phyloP scores from a whole-genome alignment of 805 yeast species.

The Maudiozyma serrabonitensis region DNA sequence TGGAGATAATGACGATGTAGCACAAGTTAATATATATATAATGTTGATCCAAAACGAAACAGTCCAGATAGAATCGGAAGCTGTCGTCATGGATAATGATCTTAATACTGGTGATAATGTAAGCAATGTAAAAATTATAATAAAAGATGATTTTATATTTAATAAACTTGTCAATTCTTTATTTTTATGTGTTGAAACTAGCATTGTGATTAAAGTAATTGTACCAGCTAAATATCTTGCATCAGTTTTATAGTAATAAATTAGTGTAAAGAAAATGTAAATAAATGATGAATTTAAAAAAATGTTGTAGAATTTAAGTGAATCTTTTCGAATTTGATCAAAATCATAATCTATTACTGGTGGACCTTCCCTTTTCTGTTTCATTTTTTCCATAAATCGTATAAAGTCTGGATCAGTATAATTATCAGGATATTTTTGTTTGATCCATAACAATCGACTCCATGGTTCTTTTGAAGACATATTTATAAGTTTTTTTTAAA shows the following conservation, averaged over 20 bases:
- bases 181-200: constrained; percentile 1
- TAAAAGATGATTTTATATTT: constrained; percentile 51
- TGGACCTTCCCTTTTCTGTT: constrained; percentile 7
- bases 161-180: constrained; percentile 8
- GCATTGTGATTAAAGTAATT: not conserved
- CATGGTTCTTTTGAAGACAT: constrained; percentile 36
- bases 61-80: constrained; percentile 94
- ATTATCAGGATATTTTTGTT: constrained; percentile 85
- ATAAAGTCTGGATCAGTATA: constrained; percentile 76
- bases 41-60: constrained; percentile 70
- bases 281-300: constrained; percentile 55
- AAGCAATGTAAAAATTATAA: constrained; percentile 61
- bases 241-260: constrained; percentile 16
- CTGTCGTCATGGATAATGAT: constrained; percentile 78
- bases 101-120: constrained; percentile 84
- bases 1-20: constrained; percentile 4
- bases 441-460: constrained; percentile 77
- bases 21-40: constrained; percentile 39
- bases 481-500: too few relatives aligned
- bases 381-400: constrained; percentile 11
- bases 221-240: constrained; percentile 15
- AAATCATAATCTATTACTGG: constrained; percentile 14
- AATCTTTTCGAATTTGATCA: constrained; percentile 16
- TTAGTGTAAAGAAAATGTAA: constrained; percentile 45
- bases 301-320: constrained; percentile 20